phyloP scores from a whole-genome alignment of 148 eudicot genomes.

The Rhododendron griersonianum region DNA sequence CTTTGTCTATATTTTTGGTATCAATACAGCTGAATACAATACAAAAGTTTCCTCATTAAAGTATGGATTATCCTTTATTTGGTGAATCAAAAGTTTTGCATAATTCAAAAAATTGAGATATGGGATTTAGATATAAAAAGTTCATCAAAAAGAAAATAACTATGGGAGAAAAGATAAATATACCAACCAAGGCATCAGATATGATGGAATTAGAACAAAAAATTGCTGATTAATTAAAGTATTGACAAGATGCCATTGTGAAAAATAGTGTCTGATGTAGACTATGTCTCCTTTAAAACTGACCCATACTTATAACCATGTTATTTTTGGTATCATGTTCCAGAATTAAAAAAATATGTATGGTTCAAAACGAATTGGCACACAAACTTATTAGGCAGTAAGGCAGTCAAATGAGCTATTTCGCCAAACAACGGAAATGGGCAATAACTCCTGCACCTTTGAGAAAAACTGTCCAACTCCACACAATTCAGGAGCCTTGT shows the following conservation, averaged over 20 bases:
- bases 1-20: neutral
- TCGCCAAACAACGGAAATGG: neutral
- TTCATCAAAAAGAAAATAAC: neutral
- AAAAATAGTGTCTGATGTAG: neutral
- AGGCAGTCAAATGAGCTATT: neutral
- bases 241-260: neutral
- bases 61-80: neutral
- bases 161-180: neutral
- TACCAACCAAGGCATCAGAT: neutral
- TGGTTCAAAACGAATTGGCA: neutral
- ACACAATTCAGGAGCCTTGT: conserved; percentile 4
- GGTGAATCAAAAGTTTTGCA: neutral
- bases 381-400: neutral
- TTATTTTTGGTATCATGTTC: neutral
- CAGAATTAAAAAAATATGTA: neutral
- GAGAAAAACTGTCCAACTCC: neutral
- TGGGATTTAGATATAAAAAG: neutral
- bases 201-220: neutral
- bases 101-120: neutral
- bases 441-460: neutral
- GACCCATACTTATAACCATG: neutral
- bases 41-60: neutral
- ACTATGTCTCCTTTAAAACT: neutral
- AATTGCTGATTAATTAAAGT: neutral
- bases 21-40: neutral